Conservation (phyloP, 1,284 basidiomycete species). For the Pseudozyma sp. region DNA sequence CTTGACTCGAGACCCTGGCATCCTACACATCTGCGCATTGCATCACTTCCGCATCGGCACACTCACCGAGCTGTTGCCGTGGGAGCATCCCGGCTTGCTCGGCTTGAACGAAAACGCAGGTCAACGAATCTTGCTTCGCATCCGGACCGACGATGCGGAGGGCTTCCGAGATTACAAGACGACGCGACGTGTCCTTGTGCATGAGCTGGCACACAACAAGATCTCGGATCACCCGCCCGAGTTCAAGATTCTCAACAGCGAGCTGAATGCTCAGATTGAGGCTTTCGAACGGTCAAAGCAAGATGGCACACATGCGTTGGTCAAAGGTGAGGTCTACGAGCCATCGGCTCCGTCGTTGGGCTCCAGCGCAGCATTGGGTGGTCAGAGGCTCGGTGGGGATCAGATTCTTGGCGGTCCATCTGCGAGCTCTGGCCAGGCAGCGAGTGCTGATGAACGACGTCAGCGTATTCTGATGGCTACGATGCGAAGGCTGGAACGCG, state of each 20-base stretch:
- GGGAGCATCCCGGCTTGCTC: slow-evolving; percentile 59
- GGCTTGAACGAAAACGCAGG: slow-evolving; percentile 65
- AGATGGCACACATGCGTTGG: slow-evolving; percentile 32
- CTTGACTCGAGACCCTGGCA: slow-evolving; percentile 53
- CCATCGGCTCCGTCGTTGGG: slow-evolving; percentile 15
- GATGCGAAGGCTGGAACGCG: slow-evolving; percentile 48
- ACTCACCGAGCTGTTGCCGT: slow-evolving; percentile 62
- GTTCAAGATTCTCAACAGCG: slow-evolving; percentile 63
- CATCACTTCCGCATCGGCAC: slow-evolving; percentile 53
- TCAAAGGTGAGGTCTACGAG: slow-evolving; percentile 49
- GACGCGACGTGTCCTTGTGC: slow-evolving; percentile 59
- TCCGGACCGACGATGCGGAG: slow-evolving; percentile 60
- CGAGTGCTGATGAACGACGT: slow-evolving; percentile 37
- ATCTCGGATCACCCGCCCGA: slow-evolving; percentile 60
- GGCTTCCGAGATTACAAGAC: slow-evolving; percentile 64
- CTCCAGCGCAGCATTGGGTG: not conserved
- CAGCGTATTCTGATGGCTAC: slow-evolving; percentile 47
- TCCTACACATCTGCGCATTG: slow-evolving; percentile 60
- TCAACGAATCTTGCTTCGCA: slow-evolving; percentile 55
- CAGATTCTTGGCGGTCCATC: slow-evolving; percentile 12
- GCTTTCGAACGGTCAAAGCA: slow-evolving; percentile 44
- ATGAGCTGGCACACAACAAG: slow-evolving; percentile 65
- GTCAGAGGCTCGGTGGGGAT: not conserved
- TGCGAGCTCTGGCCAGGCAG: not conserved
- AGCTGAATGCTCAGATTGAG: slow-evolving; percentile 62